Conservation (phyloP, 106 monocot genomes). For the Cymbidium sinense region DNA sequence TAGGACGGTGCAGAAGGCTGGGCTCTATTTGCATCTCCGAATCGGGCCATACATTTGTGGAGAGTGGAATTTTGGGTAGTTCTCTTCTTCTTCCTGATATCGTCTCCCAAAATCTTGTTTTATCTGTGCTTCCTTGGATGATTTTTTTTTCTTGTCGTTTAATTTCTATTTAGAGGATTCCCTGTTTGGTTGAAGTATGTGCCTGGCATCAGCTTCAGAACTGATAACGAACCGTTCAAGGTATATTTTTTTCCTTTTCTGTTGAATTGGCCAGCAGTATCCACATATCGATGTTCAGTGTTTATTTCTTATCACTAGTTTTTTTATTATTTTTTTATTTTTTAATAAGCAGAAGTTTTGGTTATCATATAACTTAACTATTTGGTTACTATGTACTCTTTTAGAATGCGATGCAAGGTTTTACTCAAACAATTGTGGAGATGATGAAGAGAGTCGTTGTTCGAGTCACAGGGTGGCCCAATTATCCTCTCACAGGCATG, state of each 20-base stretch:
- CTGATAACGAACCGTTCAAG: slow-evolving; percentile 98
- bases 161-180: slow-evolving; percentile 55
- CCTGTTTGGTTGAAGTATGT: slow-evolving; percentile 99
- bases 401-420: slow-evolving; percentile 90
- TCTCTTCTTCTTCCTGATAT: background rate
- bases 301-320: no score
- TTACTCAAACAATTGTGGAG: slow-evolving; percentile 81
- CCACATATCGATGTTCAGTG: background rate
- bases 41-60: slow-evolving; percentile 94
- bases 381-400: background rate
- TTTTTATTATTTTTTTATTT: background rate
- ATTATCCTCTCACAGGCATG: slow-evolving; percentile 85
- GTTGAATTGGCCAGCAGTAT: background rate
- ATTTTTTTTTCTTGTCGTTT: background rate
- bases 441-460: slow-evolving; percentile 92
- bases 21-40: slow-evolving; percentile 79
- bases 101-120: background rate
- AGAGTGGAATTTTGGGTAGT: slow-evolving; percentile 98
- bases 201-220: slow-evolving; percentile 97
- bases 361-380: background rate
- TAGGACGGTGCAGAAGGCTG: slow-evolving; percentile 82
- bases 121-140: slow-evolving; percentile 6
- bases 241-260: slow-evolving; percentile 17
- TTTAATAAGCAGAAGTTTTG: no score
- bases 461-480: slow-evolving; percentile 89